phyloP scores from a whole-genome alignment of 2,329 filamentous ascomycete species.

The Cladosporium sp. region DNA sequence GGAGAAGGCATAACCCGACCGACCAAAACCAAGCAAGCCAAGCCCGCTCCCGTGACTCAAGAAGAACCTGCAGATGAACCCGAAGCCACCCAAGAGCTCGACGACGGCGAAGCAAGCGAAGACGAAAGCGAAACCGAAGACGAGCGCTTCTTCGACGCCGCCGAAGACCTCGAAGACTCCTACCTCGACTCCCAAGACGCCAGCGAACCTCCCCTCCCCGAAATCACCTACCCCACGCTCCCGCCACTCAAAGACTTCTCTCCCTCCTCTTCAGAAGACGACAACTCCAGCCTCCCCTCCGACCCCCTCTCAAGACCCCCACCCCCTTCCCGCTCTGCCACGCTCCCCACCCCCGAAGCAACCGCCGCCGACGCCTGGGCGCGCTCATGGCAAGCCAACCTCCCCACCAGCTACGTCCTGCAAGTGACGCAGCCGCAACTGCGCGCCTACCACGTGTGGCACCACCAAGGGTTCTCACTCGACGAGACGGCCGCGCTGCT shows the following conservation, averaged over 20 bases:
- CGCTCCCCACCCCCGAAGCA: conserved; percentile 11
- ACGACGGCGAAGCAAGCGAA: conserved; percentile 25
- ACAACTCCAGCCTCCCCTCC: not conserved
- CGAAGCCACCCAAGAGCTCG: not conserved
- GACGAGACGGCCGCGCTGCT: conserved; percentile 51
- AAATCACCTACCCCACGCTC: conserved; percentile 14
- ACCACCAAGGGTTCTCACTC: conserved; percentile 49
- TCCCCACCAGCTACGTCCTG: conserved; percentile 11
- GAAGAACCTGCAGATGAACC: conserved; percentile 20
- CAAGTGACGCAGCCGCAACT: conserved; percentile 13
- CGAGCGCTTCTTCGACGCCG: conserved; percentile 31
- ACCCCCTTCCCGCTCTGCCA: not conserved
- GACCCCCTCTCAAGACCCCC: not conserved
- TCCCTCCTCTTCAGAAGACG: no score
- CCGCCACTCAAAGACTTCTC: conserved; percentile 5
- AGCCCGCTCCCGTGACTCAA: conserved; percentile 14
- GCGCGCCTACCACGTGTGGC: conserved; percentile 63
- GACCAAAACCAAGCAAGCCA: not conserved
- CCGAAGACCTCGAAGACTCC: conserved; percentile 21
- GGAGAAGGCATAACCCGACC: conserved; percentile 37
- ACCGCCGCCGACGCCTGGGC: conserved; percentile 19
- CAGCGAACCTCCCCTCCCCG: conserved; percentile 1
- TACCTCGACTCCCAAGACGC: conserved; percentile 12
- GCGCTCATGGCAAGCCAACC: conserved; percentile 8
- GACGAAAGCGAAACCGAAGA: conserved; percentile 26